These are phyloP conservation scores for Eustoma russellianum DNA, from an alignment of 257 asterid genomes.

Conservation along the genomic window DNA sequence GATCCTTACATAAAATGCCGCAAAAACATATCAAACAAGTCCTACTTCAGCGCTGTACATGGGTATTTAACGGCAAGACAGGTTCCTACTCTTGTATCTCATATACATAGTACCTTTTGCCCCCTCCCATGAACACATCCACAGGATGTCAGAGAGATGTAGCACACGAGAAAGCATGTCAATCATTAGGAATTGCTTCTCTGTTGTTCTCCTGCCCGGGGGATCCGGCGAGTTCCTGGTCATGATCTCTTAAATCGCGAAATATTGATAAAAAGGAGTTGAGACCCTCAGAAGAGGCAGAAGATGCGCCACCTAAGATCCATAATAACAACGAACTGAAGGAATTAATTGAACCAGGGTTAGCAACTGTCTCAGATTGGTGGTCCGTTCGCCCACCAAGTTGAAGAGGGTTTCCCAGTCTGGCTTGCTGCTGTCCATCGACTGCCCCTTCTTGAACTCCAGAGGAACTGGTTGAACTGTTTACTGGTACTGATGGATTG, in stretches of 20 bases:
- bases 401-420: conserved; percentile 57
- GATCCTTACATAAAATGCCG: too few relatives aligned
- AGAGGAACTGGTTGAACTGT: conserved; percentile 27
- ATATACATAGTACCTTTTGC: too few relatives aligned
- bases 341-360: conserved; percentile 73
- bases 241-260: conserved; percentile 80
- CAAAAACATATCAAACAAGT: too few relatives aligned
- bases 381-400: conserved; percentile 45
- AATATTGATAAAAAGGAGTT: conserved; percentile 84
- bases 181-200: conserved; percentile 33
- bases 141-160: too few relatives aligned
- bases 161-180: background rate
- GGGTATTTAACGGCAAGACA: too few relatives aligned
- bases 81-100: too few relatives aligned
- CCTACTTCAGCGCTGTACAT: too few relatives aligned
- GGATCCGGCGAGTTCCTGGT: conserved; percentile 55
- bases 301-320: conserved; percentile 92
- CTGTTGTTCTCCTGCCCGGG: conserved; percentile 45
- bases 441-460: conserved; percentile 34
- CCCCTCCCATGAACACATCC: too few relatives aligned
- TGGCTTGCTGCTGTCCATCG: conserved; percentile 34
- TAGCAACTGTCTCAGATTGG: conserved; percentile 55
- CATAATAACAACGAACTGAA: conserved; percentile 75
- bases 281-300: conserved; percentile 94
- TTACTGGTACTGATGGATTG: conserved; percentile 31